These are phyloP conservation scores for Amborella trichopoda DNA, from an alignment of 164 flowering plant genomes.

Conservation along the genomic window DNA sequence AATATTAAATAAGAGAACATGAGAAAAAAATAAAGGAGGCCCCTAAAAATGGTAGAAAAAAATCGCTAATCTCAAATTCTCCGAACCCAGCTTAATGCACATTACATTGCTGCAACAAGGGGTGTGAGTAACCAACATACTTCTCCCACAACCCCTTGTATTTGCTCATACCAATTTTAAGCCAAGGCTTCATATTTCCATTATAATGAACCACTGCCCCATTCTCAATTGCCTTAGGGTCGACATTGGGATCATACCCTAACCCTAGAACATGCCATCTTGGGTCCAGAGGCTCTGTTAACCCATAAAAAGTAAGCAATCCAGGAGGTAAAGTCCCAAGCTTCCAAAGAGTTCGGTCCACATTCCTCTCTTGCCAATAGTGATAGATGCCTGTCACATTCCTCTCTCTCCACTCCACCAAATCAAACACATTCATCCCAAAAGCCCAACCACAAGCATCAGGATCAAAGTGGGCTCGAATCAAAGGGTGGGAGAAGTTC, in stretches of 20 bases:
- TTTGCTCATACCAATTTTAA: slow-evolving; percentile 47
- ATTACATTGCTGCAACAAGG: slow-evolving; percentile 40
- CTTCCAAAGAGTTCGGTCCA: slow-evolving; percentile 55
- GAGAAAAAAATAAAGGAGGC: too few relatives aligned
- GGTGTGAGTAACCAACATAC: slow-evolving; percentile 48
- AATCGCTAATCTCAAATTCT: too few relatives aligned
- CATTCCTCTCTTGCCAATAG: slow-evolving; percentile 73
- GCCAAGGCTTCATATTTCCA: slow-evolving; percentile 90
- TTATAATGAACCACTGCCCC: slow-evolving; percentile 78
- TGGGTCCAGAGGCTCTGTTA: slow-evolving; percentile 81
- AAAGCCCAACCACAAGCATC: slow-evolving; percentile 90
- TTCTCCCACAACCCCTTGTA: slow-evolving; percentile 64
- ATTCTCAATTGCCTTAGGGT: slow-evolving; percentile 60
- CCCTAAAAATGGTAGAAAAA: too few relatives aligned
- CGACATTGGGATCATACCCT: slow-evolving; percentile 60
- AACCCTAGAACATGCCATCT: slow-evolving; percentile 89
- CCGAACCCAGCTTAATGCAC: too few relatives aligned
- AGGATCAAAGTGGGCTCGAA: slow-evolving; percentile 74
- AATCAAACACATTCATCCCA: slow-evolving; percentile 85
- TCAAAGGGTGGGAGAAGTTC: slow-evolving; percentile 60
- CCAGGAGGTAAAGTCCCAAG: slow-evolving; percentile 77
- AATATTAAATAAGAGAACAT: too few relatives aligned
- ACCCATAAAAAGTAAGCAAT: slow-evolving; percentile 65
- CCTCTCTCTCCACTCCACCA: slow-evolving; percentile 58
- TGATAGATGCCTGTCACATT: slow-evolving; percentile 67